Base-by-base conservation (phyloP, 2,329 filamentous ascomycete species). In the Scedosporium minutisporum region DNA sequence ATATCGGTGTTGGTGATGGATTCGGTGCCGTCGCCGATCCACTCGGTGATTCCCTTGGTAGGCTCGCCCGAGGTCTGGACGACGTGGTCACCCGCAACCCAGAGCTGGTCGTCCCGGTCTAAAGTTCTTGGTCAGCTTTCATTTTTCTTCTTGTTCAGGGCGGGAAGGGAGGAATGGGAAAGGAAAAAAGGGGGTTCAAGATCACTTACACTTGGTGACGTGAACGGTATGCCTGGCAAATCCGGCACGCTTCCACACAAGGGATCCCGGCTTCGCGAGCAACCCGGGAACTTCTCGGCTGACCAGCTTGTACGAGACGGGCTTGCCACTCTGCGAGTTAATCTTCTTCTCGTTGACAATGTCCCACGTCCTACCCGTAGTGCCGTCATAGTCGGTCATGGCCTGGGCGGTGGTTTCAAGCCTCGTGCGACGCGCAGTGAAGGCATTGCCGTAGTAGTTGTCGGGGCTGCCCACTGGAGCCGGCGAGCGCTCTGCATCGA, bases 361-460 rank as follows among this genome's bases (percentile, higher is more conserved):
- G 64, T 96, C 93, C 93, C 93, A 97, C 0, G 91, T 93, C 21
- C 93, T 81, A 64, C 85, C 87, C 0, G 89, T 93, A 10, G 80
- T 79, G 63, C 90, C 90, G 69, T 96, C 82, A 74, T 96, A 97
- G 72, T 96, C 89, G 10, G 89, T 89, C 72, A 82, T 84, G 0
- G 87, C 82, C 68, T 89, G 82, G 33, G 79, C 81, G 3, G 88
- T 84, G 0, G 87, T 96, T 6, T 80, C 83, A 64, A 91, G 87
- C 74, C 89, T 90, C 2, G 89, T 96, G 76, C 90, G 89, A 76
- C 90, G 88, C 3, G 90, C 90, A 69, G 88, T 93, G 74, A 96
- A 96, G 6, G 89, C 92, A 70, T 97, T 96, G 62, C 93, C 93
- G 74, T 96, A 93, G 65, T 80, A 87, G 77, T 97, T 97, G 75